phyloP scores from a whole-genome alignment of 805 yeast species.

The Saccharomycopsis guyanensis region DNA sequence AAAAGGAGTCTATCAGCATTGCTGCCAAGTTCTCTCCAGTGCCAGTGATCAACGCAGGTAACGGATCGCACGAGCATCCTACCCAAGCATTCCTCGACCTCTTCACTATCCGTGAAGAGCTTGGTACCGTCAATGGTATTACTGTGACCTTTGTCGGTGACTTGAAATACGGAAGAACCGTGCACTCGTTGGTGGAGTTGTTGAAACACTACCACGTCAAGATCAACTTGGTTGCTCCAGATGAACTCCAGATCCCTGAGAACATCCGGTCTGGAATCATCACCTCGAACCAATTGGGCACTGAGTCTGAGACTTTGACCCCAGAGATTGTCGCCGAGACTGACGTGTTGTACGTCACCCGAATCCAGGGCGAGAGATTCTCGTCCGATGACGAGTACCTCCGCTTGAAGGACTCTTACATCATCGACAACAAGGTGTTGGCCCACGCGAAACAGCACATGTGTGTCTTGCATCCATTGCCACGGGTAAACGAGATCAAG shows the following conservation, averaged over 20 bases:
- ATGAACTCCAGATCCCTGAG: constrained; percentile 77
- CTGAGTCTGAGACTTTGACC: constrained; percentile 71
- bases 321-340: constrained; percentile 81
- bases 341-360: constrained; percentile 94
- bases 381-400: constrained; percentile 66
- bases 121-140: constrained; percentile 97
- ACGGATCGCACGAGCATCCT: constrained; percentile 97
- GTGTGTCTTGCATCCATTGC: constrained; percentile 99
- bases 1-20: constrained; percentile 81
- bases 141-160: constrained; percentile 99
- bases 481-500: constrained; percentile 91
- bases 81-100: constrained; percentile 96
- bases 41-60: constrained; percentile 96
- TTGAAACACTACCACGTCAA: constrained; percentile 89
- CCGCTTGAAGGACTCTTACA: constrained; percentile 82
- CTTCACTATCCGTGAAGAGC: constrained; percentile 97
- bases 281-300: constrained; percentile 58
- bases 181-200: constrained; percentile 88
- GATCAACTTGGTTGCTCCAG: constrained; percentile 86
- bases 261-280: constrained; percentile 59
- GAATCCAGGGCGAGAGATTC: constrained; percentile 97
- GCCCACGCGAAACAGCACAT: constrained; percentile 94
- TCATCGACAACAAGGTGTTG: constrained; percentile 87
- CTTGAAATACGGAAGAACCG: constrained; percentile 96
- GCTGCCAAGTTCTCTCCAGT: constrained; percentile 97